Conservation (phyloP, 805 yeast genomes). For the Nakazawaea ernobii region DNA sequence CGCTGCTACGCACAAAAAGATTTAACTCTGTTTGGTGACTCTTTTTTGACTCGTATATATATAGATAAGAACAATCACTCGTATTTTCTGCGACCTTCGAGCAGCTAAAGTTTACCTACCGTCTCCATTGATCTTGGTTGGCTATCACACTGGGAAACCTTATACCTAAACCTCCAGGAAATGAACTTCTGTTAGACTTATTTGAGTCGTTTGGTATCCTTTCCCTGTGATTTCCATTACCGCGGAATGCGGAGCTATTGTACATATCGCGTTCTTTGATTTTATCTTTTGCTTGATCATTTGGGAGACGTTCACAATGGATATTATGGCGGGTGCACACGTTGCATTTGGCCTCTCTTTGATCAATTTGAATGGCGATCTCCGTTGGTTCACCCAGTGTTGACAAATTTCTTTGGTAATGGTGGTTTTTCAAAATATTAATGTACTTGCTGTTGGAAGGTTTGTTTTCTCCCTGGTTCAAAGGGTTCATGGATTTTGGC, state of each 20-base stretch:
- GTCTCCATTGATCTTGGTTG: conserved; percentile 2
- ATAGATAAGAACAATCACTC: no score
- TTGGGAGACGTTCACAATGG: no score
- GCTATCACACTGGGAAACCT: conserved; percentile 1
- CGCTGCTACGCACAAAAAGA: no score
- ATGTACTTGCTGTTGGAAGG: neutral
- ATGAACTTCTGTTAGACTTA: neutral
- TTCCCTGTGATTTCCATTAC: neutral
- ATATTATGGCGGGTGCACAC: neutral
- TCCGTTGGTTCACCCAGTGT: no score
- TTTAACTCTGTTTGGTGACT: no score
- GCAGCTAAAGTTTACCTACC: no score
- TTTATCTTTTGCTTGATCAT: no score
- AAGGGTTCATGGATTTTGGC: neutral
- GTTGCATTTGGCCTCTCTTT: neutral
- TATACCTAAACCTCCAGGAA: conserved; percentile 1
- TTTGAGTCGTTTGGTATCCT: neutral
- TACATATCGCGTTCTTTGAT: neutral
- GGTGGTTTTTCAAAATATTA: conserved; percentile 1
- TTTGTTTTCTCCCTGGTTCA: neutral
- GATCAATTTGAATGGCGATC: no score
- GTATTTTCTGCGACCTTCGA: no score
- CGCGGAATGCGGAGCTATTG: no score
- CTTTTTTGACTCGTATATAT: no score
- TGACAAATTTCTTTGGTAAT: neutral